Percentiles rank a stretch among this genome's conserved stretches.
Evolutionary conservation across 1,139 yeast genomes (phyloP).

Genomic region (Yamadazyma dushanensis): DNA sequence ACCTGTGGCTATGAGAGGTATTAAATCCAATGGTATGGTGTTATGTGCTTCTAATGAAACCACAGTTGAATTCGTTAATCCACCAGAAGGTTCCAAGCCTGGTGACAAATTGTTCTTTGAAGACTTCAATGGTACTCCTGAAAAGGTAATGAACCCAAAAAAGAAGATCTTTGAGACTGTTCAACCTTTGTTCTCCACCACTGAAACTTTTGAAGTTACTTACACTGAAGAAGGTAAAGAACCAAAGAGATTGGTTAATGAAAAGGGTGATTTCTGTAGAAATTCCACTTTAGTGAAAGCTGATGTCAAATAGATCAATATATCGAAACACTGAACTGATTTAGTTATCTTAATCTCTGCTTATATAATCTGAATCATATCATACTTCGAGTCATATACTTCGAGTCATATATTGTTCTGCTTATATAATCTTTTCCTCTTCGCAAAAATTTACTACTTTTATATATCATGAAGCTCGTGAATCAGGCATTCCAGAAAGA

Average conservation of each 20-base stretch:
- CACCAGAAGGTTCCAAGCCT: constrained; percentile 91
- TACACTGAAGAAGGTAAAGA: constrained; percentile 81
- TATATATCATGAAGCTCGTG: constrained; percentile 15
- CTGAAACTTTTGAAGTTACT: constrained; percentile 71
- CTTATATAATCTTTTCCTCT: background rate
- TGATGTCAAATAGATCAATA: constrained; percentile 65
- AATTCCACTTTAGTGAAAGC: constrained; percentile 68
- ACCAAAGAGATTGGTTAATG: constrained; percentile 75
- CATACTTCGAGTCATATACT: no score
- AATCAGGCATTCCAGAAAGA: constrained; percentile 40
- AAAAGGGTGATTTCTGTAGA: constrained; percentile 70
- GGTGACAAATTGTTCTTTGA: constrained; percentile 97
- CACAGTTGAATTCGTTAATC: constrained; percentile 86
- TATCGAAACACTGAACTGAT: no score
- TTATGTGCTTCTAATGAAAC: constrained; percentile 80
- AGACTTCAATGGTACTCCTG: constrained; percentile 85
- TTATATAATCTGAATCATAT: no score
- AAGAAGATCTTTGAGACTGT: constrained; percentile 96
- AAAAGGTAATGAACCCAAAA: constrained; percentile 93
- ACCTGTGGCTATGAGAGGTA: constrained; percentile 75
- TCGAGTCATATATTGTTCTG: no score
- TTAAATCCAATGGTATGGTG: constrained; percentile 95
- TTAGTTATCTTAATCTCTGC: background rate
- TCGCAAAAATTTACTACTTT: constrained; percentile 1
- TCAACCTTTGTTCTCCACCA: constrained; percentile 88